These are phyloP conservation scores for Solanum aculeatissimum DNA, from an alignment of 305 asterid species.

Conservation along the genomic window DNA sequence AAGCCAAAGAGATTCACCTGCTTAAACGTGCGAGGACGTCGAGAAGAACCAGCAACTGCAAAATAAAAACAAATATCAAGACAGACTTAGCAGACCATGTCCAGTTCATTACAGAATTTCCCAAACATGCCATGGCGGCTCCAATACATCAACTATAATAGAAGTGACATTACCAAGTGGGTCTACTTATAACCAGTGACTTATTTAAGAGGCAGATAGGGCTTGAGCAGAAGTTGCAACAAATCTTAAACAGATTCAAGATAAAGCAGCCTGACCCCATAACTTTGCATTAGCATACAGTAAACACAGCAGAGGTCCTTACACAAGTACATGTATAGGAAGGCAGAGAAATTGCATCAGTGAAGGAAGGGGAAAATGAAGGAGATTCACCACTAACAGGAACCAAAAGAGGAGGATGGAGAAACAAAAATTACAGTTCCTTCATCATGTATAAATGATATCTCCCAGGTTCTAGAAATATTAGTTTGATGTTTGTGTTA, in stretches of 20 bases:
- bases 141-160: neutral
- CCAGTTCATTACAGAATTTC: neutral
- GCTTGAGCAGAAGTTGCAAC: neutral
- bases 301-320: neutral
- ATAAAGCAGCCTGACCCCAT: neutral
- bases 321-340: neutral
- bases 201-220: neutral
- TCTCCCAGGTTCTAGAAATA: neutral
- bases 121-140: neutral
- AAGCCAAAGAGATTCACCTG: constrained; percentile 18
- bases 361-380: too few species aligned
- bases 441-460: neutral
- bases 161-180: neutral
- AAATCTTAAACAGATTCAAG: neutral
- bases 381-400: neutral
- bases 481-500: neutral
- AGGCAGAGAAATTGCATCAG: neutral
- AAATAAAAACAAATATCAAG: neutral
- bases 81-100: neutral
- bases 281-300: neutral
- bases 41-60: constrained; percentile 59
- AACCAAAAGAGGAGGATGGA: neutral
- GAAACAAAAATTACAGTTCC: neutral
- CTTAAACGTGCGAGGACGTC: constrained; percentile 58
- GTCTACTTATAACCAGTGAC: neutral